Percentiles rank a stretch among this genome's conserved stretches.
phyloP scores from a whole-genome alignment of 2,329 filamentous ascomycete species.

The Paraphaeosphaeria minitans region DNA sequence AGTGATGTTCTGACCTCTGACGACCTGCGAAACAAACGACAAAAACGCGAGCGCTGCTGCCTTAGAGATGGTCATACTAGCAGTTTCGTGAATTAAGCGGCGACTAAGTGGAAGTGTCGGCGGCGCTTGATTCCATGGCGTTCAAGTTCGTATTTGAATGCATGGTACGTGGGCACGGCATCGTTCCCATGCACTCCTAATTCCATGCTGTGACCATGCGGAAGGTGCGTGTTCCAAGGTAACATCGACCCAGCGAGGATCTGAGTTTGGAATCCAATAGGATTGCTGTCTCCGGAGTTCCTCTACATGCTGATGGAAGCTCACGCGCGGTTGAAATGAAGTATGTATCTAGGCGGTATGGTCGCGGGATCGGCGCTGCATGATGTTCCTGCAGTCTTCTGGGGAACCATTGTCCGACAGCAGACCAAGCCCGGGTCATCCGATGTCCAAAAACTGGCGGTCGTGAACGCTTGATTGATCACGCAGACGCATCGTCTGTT shows the following conservation, averaged over 20 bases:
- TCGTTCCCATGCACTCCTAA: constrained; percentile 3
- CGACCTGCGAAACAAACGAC: constrained; percentile 12
- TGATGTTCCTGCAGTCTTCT: neutral
- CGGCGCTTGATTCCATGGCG: neutral
- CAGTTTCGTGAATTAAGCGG: neutral
- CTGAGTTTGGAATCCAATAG: neutral
- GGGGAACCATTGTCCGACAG: neutral
- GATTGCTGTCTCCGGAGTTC: neutral
- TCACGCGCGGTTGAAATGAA: neutral
- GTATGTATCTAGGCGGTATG: neutral
- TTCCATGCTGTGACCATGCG: neutral
- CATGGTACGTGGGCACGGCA: neutral
- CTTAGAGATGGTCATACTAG: constrained; percentile 6
- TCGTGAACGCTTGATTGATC: neutral
- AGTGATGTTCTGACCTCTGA: constrained; percentile 21
- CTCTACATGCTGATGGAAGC: neutral
- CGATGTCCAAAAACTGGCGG: neutral
- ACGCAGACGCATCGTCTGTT: neutral
- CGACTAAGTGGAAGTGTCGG: neutral
- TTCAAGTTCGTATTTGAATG: neutral
- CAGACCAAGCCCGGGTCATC: neutral
- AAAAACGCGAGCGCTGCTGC: constrained; percentile 3
- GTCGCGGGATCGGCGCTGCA: constrained; percentile 6
- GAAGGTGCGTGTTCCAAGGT: constrained; percentile 7
- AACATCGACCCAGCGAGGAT: constrained; percentile 5